Percentiles rank a stretch among this genome's conserved stretches.
phyloP scores from a whole-genome alignment of 495 filamentous ascomycete genomes.

The Neurospora hispaniola region DNA sequence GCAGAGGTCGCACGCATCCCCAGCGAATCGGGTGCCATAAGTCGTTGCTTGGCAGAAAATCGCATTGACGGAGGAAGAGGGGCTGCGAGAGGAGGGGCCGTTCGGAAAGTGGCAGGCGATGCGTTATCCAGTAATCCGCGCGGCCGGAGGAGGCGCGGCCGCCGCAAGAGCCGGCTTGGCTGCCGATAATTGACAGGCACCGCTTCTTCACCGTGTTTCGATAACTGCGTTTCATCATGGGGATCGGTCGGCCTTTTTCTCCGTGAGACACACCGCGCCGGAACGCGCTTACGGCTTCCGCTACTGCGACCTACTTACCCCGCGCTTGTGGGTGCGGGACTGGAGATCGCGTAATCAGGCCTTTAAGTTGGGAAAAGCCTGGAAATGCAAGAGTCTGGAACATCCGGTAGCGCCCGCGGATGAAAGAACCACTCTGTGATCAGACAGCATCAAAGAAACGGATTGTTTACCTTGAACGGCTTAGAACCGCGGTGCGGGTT shows the following conservation, averaged over 20 bases:
- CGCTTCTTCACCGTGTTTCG: neutral
- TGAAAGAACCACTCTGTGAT: neutral
- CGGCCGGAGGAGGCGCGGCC: neutral
- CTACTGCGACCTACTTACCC: neutral
- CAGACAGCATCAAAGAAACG: neutral
- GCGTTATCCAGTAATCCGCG: neutral
- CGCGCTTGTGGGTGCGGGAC: neutral
- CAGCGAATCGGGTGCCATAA: neutral
- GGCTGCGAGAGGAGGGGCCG: neutral
- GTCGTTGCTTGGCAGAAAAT: neutral
- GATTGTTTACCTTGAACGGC: neutral
- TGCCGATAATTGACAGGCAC: neutral
- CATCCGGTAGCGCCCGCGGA: neutral
- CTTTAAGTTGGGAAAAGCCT: neutral
- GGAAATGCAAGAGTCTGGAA: neutral
- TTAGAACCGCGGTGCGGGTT: neutral
- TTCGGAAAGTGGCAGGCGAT: neutral
- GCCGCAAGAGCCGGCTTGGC: neutral
- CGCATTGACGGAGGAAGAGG: neutral
- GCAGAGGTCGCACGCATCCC: neutral
- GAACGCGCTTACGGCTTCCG: neutral
- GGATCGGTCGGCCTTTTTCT: neutral
- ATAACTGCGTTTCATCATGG: neutral
- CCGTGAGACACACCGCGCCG: neutral
- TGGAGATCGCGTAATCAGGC: neutral